phyloP scores from a whole-genome alignment of 106 monocot species.

The Xerophyta viscosa region DNA sequence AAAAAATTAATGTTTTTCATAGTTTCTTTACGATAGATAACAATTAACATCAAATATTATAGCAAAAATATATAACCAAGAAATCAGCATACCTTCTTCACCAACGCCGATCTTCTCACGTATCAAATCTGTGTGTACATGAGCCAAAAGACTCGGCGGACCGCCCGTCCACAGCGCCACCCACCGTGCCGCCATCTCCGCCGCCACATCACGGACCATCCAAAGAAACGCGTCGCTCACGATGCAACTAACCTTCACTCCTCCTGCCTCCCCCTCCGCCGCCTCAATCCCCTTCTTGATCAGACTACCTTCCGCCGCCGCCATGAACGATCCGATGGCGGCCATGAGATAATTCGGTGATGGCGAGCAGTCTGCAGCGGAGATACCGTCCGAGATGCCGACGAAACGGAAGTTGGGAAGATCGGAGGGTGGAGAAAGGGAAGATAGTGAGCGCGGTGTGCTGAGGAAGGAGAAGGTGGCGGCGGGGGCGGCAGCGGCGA shows the following conservation, averaged over 20 bases:
- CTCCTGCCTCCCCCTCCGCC: constrained; percentile 13
- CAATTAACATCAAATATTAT: neutral
- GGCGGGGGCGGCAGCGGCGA: constrained; percentile 19
- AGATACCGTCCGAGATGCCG: constrained; percentile 15
- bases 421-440: neutral
- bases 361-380: neutral
- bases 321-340: constrained; percentile 20
- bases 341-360: neutral
- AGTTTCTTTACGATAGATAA: neutral
- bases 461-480: constrained; percentile 33
- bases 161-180: constrained; percentile 26
- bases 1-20: neutral
- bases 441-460: constrained; percentile 15
- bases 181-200: constrained; percentile 42
- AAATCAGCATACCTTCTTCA: constrained; percentile 12
- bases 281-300: constrained; percentile 17
- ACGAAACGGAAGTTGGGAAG: constrained; percentile 25
- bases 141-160: constrained; percentile 15
- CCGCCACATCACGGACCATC: constrained; percentile 36
- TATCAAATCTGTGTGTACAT: constrained; percentile 30
- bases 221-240: constrained; percentile 53
- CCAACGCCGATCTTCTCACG: constrained; percentile 21
- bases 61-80: no score
- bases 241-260: constrained; percentile 20
- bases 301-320: constrained; percentile 8